Percentiles rank a stretch among this genome's conserved stretches.
phyloP scores from a whole-genome alignment of 176 grass and related monocot genomes.

The Oryza nivara region DNA sequence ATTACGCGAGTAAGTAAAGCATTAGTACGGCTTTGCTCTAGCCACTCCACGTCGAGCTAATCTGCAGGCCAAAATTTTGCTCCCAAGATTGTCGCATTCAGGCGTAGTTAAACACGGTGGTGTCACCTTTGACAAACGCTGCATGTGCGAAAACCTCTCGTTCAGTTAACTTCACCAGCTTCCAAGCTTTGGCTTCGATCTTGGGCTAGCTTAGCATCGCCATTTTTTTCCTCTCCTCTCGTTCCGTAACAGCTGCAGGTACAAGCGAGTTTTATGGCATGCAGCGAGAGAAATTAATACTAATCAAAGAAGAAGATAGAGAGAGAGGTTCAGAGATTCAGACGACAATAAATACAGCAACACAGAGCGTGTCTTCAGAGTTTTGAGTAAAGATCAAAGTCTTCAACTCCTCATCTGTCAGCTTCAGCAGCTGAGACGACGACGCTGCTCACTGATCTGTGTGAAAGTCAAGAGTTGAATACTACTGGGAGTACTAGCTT shows the following conservation, averaged over 20 bases:
- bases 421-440: background rate
- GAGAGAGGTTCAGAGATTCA: background rate
- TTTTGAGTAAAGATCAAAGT: background rate
- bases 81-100: slow-evolving; percentile 1
- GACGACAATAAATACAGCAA: slow-evolving; percentile 8
- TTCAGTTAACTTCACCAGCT: slow-evolving; percentile 12
- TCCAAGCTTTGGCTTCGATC: background rate
- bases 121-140: slow-evolving; percentile 33
- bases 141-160: background rate
- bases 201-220: background rate
- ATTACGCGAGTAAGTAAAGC: background rate
- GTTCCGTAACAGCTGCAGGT: slow-evolving; percentile 36
- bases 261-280: background rate
- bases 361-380: background rate
- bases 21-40: background rate
- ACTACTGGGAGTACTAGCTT: background rate
- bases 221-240: background rate
- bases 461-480: slow-evolving; percentile 22
- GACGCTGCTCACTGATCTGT: background rate
- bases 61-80: background rate
- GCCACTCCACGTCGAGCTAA: background rate
- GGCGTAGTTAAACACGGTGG: background rate
- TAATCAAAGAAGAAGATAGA: background rate
- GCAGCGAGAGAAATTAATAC: background rate
- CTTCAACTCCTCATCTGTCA: background rate